A percentile compares a stretch with the other conserved stretches of the same genome.
These are phyloP conservation scores for Scedosporium minutisporum DNA, from an alignment of 2,329 filamentous ascomycete species.

Conservation along the genomic window DNA sequence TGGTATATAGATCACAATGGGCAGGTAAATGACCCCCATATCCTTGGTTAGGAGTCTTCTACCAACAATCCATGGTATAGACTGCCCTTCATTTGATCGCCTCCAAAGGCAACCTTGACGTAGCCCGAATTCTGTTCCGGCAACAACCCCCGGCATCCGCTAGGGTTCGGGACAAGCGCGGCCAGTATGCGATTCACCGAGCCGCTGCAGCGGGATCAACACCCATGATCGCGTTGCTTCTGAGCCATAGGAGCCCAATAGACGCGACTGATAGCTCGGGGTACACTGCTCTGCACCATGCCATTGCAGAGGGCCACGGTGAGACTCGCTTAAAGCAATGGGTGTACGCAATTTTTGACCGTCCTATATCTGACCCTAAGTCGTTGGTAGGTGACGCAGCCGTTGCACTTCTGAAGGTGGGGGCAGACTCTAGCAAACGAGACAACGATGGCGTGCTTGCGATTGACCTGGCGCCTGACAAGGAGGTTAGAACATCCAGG, in stretches of 20 bases:
- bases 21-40: constrained; percentile 34
- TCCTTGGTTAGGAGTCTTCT: background rate
- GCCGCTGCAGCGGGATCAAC: constrained; percentile 82
- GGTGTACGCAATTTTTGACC: background rate
- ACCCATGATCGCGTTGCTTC: constrained; percentile 73
- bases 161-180: constrained; percentile 71
- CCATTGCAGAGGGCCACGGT: constrained; percentile 67
- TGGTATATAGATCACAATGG: constrained; percentile 47
- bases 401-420: constrained; percentile 69
- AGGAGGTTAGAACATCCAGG: constrained; percentile 50
- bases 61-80: constrained; percentile 26
- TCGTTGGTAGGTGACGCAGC: constrained; percentile 63
- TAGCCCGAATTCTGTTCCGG: constrained; percentile 66
- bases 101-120: constrained; percentile 79
- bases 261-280: constrained; percentile 77
- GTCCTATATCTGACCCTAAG: background rate
- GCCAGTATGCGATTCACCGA: constrained; percentile 84
- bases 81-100: constrained; percentile 86
- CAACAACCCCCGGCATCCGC: constrained; percentile 63
- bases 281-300: constrained; percentile 83
- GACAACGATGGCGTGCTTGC: constrained; percentile 62
- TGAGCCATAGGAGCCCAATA: constrained; percentile 69
- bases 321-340: constrained; percentile 13
- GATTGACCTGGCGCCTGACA: constrained; percentile 77
- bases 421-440: constrained; percentile 71